These are phyloP conservation scores for Cladosporium sp. DNA, from an alignment of 2,329 filamentous ascomycete genomes.

Conservation along the genomic window DNA sequence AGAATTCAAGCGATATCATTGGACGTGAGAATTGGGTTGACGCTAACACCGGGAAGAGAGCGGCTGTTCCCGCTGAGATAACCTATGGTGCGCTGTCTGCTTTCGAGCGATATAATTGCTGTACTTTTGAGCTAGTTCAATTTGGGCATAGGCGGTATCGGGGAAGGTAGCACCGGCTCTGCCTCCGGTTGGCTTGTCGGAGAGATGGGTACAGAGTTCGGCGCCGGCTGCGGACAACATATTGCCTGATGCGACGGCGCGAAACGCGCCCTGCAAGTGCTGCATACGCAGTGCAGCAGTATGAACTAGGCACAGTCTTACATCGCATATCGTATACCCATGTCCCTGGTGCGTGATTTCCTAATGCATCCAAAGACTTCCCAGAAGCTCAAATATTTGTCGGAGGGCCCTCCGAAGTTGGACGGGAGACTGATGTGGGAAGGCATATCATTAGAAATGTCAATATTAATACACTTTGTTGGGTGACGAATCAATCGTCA, in stretches of 20 bases:
- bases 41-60: too few species aligned
- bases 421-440: neutral
- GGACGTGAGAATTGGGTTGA: too few species aligned
- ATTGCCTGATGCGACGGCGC: constrained; percentile 4
- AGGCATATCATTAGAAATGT: neutral
- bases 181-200: neutral
- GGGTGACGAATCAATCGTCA: neutral
- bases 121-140: neutral
- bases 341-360: neutral
- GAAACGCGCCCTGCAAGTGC: neutral
- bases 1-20: too few species aligned
- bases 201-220: neutral
- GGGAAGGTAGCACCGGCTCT: neutral
- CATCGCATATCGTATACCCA: neutral
- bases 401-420: neutral
- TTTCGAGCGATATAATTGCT: neutral
- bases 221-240: neutral
- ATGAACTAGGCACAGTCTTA: neutral
- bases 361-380: neutral
- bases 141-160: neutral
- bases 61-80: too few species aligned
- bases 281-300: neutral
- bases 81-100: neutral
- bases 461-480: neutral
- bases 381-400: neutral